Percentiles rank a stretch among this genome's conserved stretches.
Conservation (phyloP, 2,329 filamentous ascomycete species). For the Botrytis aclada region DNA sequence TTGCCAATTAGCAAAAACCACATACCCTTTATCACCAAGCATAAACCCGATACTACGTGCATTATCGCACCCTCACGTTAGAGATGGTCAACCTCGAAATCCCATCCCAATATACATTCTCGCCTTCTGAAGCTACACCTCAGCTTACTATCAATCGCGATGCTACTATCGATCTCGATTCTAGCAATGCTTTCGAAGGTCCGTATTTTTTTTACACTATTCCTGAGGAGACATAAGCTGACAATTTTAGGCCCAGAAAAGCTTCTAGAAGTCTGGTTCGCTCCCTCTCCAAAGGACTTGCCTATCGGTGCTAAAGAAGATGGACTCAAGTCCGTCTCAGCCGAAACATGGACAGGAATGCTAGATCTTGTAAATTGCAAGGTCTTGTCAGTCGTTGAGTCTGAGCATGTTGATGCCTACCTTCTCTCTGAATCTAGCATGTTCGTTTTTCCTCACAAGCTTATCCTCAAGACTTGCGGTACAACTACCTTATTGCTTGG, state of each 20-base stretch:
- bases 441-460: conserved; percentile 99
- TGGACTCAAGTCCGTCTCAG: conserved; percentile 81
- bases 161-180: conserved; percentile 89
- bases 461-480: conserved; percentile 97
- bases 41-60: conserved; percentile 14
- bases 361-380: conserved; percentile 98
- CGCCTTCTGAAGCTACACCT: conserved; percentile 77
- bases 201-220: conserved; percentile 28
- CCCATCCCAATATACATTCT: conserved; percentile 77
- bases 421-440: conserved; percentile 98
- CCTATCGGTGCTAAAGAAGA: conserved; percentile 66
- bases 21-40: not conserved
- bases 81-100: conserved; percentile 85
- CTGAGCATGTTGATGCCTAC: conserved; percentile 93
- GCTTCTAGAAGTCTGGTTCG: conserved; percentile 97
- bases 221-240: conserved; percentile 27
- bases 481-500: conserved; percentile 92
- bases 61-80: conserved; percentile 35
- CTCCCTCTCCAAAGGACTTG: conserved; percentile 70
- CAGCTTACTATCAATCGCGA: conserved; percentile 96
- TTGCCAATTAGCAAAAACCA: conserved; percentile 24
- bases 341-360: conserved; percentile 92
- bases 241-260: conserved; percentile 76
- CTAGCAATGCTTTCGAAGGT: conserved; percentile 95
- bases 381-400: conserved; percentile 89